Evolutionary conservation across 2,329 filamentous ascomycete species (phyloP).

Genomic region (Neoascochyta sp.): DNA sequence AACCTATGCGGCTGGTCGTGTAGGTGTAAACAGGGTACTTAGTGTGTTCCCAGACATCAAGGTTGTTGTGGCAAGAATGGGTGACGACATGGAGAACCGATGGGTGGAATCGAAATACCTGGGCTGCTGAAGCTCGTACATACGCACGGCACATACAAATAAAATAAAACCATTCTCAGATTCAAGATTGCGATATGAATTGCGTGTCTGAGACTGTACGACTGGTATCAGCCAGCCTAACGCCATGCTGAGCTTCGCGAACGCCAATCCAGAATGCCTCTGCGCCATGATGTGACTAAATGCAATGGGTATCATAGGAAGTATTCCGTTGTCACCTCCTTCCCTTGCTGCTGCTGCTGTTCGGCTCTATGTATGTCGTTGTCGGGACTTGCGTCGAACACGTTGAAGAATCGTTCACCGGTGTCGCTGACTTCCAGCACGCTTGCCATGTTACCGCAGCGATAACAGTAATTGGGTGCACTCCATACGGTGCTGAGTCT

Average conservation of each 20-base stretch:
- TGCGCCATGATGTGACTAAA: slow-evolving; percentile 10
- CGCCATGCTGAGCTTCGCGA: slow-evolving; percentile 5
- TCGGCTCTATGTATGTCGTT: slow-evolving; percentile 85
- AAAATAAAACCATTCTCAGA: too few species aligned
- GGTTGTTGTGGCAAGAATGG: slow-evolving; percentile 78
- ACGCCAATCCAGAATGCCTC: slow-evolving; percentile 11
- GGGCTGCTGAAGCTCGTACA: slow-evolving; percentile 62
- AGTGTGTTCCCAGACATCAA: slow-evolving; percentile 85
- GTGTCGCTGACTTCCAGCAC: slow-evolving; percentile 93
- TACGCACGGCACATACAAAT: not conserved
- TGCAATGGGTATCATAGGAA: slow-evolving; percentile 54
- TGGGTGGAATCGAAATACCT: slow-evolving; percentile 92
- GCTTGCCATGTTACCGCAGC: slow-evolving; percentile 95
- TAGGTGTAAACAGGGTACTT: slow-evolving; percentile 78
- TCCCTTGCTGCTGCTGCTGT: slow-evolving; percentile 71
- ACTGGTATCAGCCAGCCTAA: too few species aligned
- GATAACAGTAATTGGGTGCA: slow-evolving; percentile 72
- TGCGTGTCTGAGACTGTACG: too few species aligned
- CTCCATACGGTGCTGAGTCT: slow-evolving; percentile 95
- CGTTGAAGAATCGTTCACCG: slow-evolving; percentile 93
- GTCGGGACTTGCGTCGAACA: slow-evolving; percentile 94
- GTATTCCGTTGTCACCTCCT: slow-evolving; percentile 66
- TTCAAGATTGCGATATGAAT: too few species aligned
- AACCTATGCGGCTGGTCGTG: slow-evolving; percentile 82
- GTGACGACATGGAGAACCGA: slow-evolving; percentile 75